Percentiles rank a stretch among this genome's conserved stretches.
Conservation (phyloP, 2,329 filamentous ascomycete species). For the Coleophoma cylindrospora region DNA sequence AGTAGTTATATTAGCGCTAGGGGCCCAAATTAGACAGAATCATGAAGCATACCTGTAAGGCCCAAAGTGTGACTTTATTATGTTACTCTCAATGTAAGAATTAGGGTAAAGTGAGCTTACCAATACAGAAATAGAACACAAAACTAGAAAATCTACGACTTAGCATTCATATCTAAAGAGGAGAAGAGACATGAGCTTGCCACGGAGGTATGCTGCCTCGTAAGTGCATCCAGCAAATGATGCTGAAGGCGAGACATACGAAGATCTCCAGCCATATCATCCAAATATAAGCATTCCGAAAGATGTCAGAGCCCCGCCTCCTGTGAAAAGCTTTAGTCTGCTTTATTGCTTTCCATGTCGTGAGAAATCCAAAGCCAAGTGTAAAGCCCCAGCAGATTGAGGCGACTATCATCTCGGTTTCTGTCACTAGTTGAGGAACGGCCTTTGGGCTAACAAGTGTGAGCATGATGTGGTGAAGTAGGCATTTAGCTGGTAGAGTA, state of each 20-base stretch:
- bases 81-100: background rate
- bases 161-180: background rate
- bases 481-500: too few species aligned
- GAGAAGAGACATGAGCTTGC: slow-evolving; percentile 4
- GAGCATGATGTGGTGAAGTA: background rate
- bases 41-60: slow-evolving; percentile 23
- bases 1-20: background rate
- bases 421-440: background rate
- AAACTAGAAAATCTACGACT: slow-evolving; percentile 2
- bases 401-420: background rate
- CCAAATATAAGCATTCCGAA: slow-evolving; percentile 28
- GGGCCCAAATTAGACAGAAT: background rate
- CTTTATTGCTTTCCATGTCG: slow-evolving; percentile 25
- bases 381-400: slow-evolving; percentile 21
- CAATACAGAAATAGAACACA: slow-evolving; percentile 8
- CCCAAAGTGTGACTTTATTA: slow-evolving; percentile 28
- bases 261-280: slow-evolving; percentile 39
- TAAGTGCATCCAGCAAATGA: slow-evolving; percentile 34
- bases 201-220: slow-evolving; percentile 25
- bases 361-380: slow-evolving; percentile 28
- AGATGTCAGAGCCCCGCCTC: slow-evolving; percentile 1
- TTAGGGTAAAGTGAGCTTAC: background rate
- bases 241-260: slow-evolving; percentile 31
- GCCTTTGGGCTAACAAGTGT: background rate
- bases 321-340: slow-evolving; percentile 21